These are phyloP conservation scores for Fusarium pseudonygamai DNA, from an alignment of 2,329 filamentous ascomycete species.

Conservation along the genomic window DNA sequence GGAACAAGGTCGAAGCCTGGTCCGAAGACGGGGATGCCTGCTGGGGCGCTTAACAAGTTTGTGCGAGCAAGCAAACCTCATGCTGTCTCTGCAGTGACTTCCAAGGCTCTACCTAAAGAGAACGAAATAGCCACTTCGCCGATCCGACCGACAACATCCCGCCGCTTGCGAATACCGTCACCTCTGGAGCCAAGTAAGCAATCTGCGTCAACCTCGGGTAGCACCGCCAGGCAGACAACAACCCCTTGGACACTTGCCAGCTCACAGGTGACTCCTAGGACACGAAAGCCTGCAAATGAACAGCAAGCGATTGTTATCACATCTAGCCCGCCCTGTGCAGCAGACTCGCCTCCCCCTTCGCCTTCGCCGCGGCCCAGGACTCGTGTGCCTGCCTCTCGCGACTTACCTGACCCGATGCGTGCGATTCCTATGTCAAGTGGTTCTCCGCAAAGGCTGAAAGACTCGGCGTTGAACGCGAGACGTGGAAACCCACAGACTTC, in stretches of 20 bases:
- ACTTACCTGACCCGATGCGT: conserved; percentile 41
- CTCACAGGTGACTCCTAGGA: conserved; percentile 57
- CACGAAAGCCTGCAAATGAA: conserved; percentile 36
- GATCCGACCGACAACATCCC: conserved; percentile 10
- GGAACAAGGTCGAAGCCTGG: conserved; percentile 28
- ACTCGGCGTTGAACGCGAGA: background rate
- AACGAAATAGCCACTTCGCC: background rate
- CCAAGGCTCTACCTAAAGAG: background rate
- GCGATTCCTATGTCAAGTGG: conserved; percentile 34
- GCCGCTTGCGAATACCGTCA: conserved; percentile 39
- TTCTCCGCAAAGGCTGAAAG: conserved; percentile 35
- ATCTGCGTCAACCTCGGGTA: conserved; percentile 39
- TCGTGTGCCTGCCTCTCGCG: conserved; percentile 15
- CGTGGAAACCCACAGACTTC: background rate
- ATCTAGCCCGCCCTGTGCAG: conserved; percentile 52
- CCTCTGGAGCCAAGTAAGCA: conserved; percentile 51
- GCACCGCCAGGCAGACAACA: conserved; percentile 30
- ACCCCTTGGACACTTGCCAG: conserved; percentile 52
- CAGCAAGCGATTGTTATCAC: conserved; percentile 55
- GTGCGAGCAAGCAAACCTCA: conserved; percentile 52
- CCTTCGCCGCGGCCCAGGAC: conserved; percentile 33
- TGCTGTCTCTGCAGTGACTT: background rate
- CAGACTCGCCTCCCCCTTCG: conserved; percentile 45
- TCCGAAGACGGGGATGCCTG: conserved; percentile 31
- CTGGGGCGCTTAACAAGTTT: conserved; percentile 53